Conservation (phyloP, 23 red algal genomes). For the Cyanidium caldarium region DNA sequence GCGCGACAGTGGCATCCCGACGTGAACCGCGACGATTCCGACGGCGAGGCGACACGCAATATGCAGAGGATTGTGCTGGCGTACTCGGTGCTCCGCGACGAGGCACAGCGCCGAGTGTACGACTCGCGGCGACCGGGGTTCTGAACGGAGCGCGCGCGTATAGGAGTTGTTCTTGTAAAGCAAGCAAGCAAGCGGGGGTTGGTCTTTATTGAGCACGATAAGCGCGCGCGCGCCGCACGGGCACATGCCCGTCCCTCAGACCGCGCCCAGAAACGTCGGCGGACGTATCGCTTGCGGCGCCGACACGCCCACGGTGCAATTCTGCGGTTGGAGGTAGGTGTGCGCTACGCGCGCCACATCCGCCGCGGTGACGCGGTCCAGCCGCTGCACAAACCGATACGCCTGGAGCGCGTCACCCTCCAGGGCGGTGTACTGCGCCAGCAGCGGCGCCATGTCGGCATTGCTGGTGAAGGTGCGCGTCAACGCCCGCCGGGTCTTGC, state of each 20-base stretch:
- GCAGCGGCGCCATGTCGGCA: neutral
- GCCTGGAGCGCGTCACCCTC: conserved; percentile 3
- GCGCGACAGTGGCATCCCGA: conserved; percentile 88
- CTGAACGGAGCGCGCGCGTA: no score
- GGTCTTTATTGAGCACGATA: no score
- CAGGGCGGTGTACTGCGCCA: neutral
- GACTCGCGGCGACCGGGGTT: no score
- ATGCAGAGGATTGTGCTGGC: conserved; percentile 74
- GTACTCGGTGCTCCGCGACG: conserved; percentile 43
- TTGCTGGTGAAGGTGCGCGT: neutral
- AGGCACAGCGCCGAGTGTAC: conserved; percentile 28
- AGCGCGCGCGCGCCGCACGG: no score
- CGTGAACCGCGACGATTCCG: conserved; percentile 34
- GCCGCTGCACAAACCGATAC: neutral
- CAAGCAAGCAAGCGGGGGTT: no score
- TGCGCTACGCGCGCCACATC: conserved; percentile 2
- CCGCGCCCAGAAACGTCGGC: no score
- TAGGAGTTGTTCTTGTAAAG: no score
- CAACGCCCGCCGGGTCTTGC: neutral
- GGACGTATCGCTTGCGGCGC: no score
- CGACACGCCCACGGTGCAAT: neutral
- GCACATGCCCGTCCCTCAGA: no score
- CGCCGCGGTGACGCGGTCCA: neutral
- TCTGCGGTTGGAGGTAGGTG: neutral
- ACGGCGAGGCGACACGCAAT: conserved; percentile 24